phyloP scores from a whole-genome alignment of 352 stramenopile species.

The Pseudoperonospora humuli region DNA sequence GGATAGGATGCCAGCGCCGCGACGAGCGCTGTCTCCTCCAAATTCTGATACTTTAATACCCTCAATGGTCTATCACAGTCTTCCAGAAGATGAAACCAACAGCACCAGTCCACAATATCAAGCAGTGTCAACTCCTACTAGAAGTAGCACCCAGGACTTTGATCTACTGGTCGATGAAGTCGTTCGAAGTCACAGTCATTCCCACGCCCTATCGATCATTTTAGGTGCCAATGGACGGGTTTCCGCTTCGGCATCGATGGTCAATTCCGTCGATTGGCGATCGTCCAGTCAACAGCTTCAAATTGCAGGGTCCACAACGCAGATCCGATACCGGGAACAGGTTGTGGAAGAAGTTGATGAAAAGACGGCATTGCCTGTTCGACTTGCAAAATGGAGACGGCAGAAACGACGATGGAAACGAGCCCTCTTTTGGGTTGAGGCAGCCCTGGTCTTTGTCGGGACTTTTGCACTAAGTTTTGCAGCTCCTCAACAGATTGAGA shows the following conservation, averaged over 20 bases:
- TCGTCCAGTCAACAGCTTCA: conserved; percentile 21
- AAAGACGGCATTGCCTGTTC: conserved; percentile 25
- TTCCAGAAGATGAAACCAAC: neutral
- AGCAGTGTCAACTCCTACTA: conserved; percentile 24
- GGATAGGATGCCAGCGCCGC: conserved; percentile 12
- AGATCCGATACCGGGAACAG: conserved; percentile 1
- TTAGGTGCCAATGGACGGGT: conserved; percentile 21
- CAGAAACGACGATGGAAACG: conserved; percentile 15
- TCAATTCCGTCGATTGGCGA: conserved; percentile 13
- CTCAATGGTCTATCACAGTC: neutral
- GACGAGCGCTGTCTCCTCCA: conserved; percentile 17
- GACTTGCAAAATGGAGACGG: conserved; percentile 24
- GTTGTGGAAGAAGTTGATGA: conserved; percentile 9
- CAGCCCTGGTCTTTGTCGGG: conserved; percentile 23
- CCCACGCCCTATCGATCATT: conserved; percentile 38
- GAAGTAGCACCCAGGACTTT: conserved; percentile 8
- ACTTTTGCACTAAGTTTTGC: conserved; percentile 41
- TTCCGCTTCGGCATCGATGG: conserved; percentile 1
- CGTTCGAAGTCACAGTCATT: conserved; percentile 26
- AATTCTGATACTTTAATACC: conserved; percentile 1
- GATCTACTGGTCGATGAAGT: conserved; percentile 5
- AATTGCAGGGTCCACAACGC: conserved; percentile 1
- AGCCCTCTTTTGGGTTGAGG: conserved; percentile 25
- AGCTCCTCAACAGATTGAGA: conserved; percentile 27
- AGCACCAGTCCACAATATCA: conserved; percentile 30